Conservation (phyloP, 164 flowering plant genomes). For the Tinospora cordifolia region DNA sequence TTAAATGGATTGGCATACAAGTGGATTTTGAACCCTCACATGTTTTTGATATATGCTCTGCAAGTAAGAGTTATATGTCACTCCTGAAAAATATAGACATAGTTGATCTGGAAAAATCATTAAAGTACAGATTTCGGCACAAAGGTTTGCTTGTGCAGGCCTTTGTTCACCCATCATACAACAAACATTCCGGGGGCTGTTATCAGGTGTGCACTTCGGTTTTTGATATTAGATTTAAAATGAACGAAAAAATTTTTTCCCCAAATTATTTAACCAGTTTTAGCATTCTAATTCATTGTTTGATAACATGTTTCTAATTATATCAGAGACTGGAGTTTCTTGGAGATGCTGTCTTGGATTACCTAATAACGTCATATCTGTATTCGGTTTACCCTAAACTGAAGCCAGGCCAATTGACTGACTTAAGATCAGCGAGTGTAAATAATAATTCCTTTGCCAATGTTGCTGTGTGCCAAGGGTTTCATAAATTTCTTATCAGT, state of each 20-base stretch:
- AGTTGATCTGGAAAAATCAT: constrained; percentile 39
- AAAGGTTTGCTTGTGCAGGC: constrained; percentile 87
- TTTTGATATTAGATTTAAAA: not conserved
- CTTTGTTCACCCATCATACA: constrained; percentile 82
- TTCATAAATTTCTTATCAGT: constrained; percentile 56
- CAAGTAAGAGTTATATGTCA: constrained; percentile 42
- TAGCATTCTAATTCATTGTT: not conserved
- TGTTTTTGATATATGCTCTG: constrained; percentile 35
- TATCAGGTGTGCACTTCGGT: constrained; percentile 59
- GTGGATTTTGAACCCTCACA: constrained; percentile 58
- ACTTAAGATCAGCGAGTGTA: constrained; percentile 67
- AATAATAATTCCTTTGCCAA: constrained; percentile 73
- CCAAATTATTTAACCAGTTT: constrained; percentile 2
- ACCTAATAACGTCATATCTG: constrained; percentile 78
- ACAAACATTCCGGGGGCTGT: constrained; percentile 73
- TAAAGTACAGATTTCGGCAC: constrained; percentile 51
- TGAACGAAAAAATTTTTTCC: not conserved
- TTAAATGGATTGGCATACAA: constrained; percentile 74
- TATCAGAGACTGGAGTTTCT: constrained; percentile 89
- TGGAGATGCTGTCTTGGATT: constrained; percentile 97
- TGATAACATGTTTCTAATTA: constrained; percentile 6
- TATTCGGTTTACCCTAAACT: constrained; percentile 76
- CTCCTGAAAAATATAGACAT: constrained; percentile 37
- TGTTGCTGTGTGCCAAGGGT: constrained; percentile 52
- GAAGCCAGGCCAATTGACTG: constrained; percentile 93